phyloP scores from a whole-genome alignment of 1,139 yeast species.

The Nakaseomyces uthaithaninus region DNA sequence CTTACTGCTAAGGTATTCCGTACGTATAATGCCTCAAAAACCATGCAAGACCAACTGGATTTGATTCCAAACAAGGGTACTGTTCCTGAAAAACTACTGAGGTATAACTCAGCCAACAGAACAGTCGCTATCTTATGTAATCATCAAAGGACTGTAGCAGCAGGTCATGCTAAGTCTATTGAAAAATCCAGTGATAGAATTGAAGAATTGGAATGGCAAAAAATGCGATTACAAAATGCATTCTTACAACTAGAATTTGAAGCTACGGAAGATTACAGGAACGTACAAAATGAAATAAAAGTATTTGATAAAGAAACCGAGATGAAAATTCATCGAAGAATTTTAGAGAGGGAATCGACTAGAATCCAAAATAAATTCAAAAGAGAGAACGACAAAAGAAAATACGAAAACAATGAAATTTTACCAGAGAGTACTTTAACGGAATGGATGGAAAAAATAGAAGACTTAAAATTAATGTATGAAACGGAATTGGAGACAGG shows the following conservation, averaged over 20 bases:
- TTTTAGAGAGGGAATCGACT: conserved; percentile 53
- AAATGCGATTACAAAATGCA: conserved; percentile 63
- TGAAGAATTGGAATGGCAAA: conserved; percentile 78
- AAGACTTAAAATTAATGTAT: conserved; percentile 48
- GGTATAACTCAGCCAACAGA: conserved; percentile 89
- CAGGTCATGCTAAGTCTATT: conserved; percentile 72
- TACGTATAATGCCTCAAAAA: conserved; percentile 92
- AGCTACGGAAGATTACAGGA: conserved; percentile 43
- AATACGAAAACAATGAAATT: conserved; percentile 46
- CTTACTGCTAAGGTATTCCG: conserved; percentile 95
- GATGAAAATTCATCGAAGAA: conserved; percentile 45
- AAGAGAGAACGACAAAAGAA: conserved; percentile 70
- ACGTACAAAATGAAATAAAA: conserved; percentile 63
- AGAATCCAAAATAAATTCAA: conserved; percentile 55
- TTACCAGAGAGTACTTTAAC: conserved; percentile 49
- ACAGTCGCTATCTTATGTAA: conserved; percentile 94
- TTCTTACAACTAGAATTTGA: conserved; percentile 57
- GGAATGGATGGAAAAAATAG: conserved; percentile 51
- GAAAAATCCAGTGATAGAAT: conserved; percentile 71
- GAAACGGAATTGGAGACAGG: conserved; percentile 55
- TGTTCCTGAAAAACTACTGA: conserved; percentile 76
- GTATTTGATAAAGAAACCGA: conserved; percentile 63
- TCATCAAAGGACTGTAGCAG: conserved; percentile 89
- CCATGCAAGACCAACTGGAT: conserved; percentile 92
- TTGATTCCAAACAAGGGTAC: conserved; percentile 77